Evolutionary conservation across 2,329 filamentous ascomycete genomes (phyloP).

Genomic region (Rugonectria rugulosa): DNA sequence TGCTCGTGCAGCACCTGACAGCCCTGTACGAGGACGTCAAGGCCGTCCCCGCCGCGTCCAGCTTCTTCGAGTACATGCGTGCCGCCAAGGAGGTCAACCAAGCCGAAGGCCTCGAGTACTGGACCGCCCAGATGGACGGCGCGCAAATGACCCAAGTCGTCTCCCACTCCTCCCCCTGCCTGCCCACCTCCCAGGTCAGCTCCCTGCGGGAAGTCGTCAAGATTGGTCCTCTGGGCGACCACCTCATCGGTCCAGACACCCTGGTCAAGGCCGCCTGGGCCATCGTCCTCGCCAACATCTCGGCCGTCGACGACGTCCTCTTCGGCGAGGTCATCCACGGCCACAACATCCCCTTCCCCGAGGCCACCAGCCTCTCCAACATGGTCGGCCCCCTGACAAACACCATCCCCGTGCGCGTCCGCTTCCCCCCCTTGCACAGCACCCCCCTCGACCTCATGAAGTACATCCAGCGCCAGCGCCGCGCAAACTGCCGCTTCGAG

Average conservation of each 20-base stretch:
- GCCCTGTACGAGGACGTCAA: slow-evolving; percentile 52
- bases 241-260: slow-evolving; percentile 58
- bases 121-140: slow-evolving; percentile 53
- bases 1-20: slow-evolving; percentile 58
- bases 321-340: slow-evolving; percentile 63
- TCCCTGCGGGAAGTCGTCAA: slow-evolving; percentile 51
- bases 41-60: slow-evolving; percentile 47
- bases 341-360: slow-evolving; percentile 51
- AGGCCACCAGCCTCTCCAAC: slow-evolving; percentile 62
- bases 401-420: slow-evolving; percentile 57
- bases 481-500: slow-evolving; percentile 57
- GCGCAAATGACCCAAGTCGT: slow-evolving; percentile 56
- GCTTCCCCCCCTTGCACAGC: slow-evolving; percentile 52
- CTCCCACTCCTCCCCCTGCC: slow-evolving; percentile 50
- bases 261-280: slow-evolving; percentile 67
- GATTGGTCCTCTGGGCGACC: slow-evolving; percentile 50
- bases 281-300: slow-evolving; percentile 59
- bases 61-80: slow-evolving; percentile 58
- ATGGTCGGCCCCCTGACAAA: slow-evolving; percentile 58
- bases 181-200: slow-evolving; percentile 48
- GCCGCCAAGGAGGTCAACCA: slow-evolving; percentile 47
- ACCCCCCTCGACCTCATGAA: slow-evolving; percentile 59
- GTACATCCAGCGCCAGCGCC: slow-evolving; percentile 57
- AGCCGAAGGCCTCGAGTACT: slow-evolving; percentile 53
- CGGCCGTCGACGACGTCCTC: slow-evolving; percentile 58